A percentile compares a stretch with the other conserved stretches of the same genome.
phyloP scores from a whole-genome alignment of 495 filamentous ascomycete species.

The Immersiella caudata region DNA sequence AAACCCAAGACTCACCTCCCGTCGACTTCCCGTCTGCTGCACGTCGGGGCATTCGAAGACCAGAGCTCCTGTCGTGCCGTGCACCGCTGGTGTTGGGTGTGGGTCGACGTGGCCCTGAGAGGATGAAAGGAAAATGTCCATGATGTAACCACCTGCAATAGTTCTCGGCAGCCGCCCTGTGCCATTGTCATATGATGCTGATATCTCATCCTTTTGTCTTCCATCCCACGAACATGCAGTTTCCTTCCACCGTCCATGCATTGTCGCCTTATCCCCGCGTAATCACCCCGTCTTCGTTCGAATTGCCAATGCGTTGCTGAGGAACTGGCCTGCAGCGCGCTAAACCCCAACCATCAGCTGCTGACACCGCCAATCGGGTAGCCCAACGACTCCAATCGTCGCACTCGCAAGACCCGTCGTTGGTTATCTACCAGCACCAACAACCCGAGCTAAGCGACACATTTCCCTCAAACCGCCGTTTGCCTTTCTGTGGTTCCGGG shows the following conservation, averaged over 20 bases:
- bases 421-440: background rate
- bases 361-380: background rate
- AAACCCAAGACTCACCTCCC: background rate
- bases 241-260: background rate
- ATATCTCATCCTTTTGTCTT: background rate
- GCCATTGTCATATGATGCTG: background rate
- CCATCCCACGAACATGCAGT: background rate
- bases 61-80: background rate
- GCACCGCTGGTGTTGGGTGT: background rate
- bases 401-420: background rate
- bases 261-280: background rate
- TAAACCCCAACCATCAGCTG: background rate
- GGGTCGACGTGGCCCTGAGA: too few relatives aligned
- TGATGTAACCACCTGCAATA: background rate
- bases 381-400: background rate
- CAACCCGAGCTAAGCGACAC: constrained; percentile 12
- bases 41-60: background rate
- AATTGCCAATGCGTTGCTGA: background rate
- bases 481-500: background rate
- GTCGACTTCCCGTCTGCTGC: background rate
- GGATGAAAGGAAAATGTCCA: background rate
- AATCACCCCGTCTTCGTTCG: background rate
- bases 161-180: background rate
- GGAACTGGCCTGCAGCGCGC: background rate
- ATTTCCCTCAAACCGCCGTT: background rate